Evolutionary conservation across 2,329 filamentous ascomycete genomes (phyloP), one percentile per base, ranked within the genome.

Genomic region (Lecanicillium sp.): DNA sequence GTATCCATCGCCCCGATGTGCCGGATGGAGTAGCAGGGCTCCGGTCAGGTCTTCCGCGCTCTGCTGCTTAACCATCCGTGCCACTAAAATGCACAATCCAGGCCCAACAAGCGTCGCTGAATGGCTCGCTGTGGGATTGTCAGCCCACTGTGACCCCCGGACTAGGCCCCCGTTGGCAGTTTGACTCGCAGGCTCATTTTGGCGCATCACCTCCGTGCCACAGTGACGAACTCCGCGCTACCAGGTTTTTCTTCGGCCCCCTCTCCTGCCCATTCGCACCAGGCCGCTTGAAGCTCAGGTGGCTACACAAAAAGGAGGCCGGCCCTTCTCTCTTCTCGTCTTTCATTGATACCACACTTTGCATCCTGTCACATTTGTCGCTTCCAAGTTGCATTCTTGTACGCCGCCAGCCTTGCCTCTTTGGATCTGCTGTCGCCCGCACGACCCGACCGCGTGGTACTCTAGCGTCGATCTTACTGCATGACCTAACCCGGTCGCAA

Each of bases 391-490:
- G 33, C 37, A 30, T 34, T 40, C 35, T 43, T 36, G 27, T 45
- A 33, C 40, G 38, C 29, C 42, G 27, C n/a, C 25, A 37, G 19
- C 43, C 42, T 25, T 37, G 38, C 31, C 38, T 44, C 7, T 15
- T 22, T 20, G 28, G 35, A 19, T 15, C 11, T 30, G 14, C 20
- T 19, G 16, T 32, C 28, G 29, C 29, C 40, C 40, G 35, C 29
- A 28, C 30, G 28, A 38, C 40, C 36, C 40, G 40, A 39, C 27
- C 36, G 40, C 40, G 36, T 35, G 40, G 36, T 33, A 31, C 33
- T 16, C 27, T 33, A 42, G 40, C 40, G 40, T 42, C 40, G 40
- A 43, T 43, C 41, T 22, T 12, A 22, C 37, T 41, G 31, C 33
- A 40, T 40, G 35, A 29, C 38, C 39, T 32, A 22, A 37, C 27